Base-by-base conservation (phyloP, 352 stramenopile genomes). In the Pythium brachiatum region DNA sequence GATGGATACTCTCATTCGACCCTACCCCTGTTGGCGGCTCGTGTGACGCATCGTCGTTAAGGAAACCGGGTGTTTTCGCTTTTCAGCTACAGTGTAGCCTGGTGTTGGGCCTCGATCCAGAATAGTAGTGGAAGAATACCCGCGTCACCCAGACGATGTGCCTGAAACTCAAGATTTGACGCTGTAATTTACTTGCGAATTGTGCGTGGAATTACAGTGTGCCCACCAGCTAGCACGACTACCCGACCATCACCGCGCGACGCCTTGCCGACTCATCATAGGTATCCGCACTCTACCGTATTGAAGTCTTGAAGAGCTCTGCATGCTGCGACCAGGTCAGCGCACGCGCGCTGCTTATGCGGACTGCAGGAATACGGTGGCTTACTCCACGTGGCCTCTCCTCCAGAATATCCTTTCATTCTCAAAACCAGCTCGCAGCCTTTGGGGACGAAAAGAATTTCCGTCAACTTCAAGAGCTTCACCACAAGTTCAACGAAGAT, bases 11-110 rank as follows among this genome's bases (percentile, higher is more conserved):
- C 41, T 38, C 16, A 2, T 43, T 5, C 0, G 23, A 48, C n/a
- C 41, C 41, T 48, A 48, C 2, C 41, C 41, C 41, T 48, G 7
- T 23, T n/a, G 18, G 23, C 39, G 16, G 16, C 20, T 48, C 18
- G 41, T 15, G 41, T 15, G 41, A 27, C 41, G 41, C 41, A 48
- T 48, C 41, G 41, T 48, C 41, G 20, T 16, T 27, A n/a, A 48
- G 41, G n/a, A 48, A 48, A 48, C 41, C 41, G 41, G 41, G 41
- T 48, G 41, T 48, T 48, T 48, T 48, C 41, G 41, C 20, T 48
- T 48, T 48, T 48, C 41, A 48, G 41, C 41, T 26, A n/a, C n/a
- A n/a, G n/a, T n/a, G n/a, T n/a, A 48, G 20, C 41, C 1, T 48
- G 41, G 41, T 48, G 41, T 48, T 48, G n/a, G 41, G 18, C 41